A percentile compares a stretch with the other conserved stretches of the same genome.
Evolutionary conservation across 2,329 filamentous ascomycete genomes (phyloP).

Genomic region (Bipolaris cookei): DNA sequence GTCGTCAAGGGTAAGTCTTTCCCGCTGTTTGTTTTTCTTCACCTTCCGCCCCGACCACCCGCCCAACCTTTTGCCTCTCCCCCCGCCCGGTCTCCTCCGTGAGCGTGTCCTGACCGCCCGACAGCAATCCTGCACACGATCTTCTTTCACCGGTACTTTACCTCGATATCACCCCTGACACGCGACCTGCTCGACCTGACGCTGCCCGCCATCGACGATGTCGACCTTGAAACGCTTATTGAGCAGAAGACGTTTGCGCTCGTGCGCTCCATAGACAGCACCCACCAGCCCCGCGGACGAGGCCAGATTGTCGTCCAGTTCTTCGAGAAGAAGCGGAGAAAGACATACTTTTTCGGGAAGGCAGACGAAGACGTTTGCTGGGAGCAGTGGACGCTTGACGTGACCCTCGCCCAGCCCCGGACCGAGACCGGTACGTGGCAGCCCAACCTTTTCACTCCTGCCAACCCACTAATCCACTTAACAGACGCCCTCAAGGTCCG

Average conservation of each 20-base stretch:
- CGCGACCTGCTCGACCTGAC: conserved; percentile 91
- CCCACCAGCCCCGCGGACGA: conserved; percentile 63
- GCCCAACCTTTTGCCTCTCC: too few relatives aligned
- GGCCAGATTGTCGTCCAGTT: conserved; percentile 88
- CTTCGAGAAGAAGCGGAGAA: conserved; percentile 88
- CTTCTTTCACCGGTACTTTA: conserved; percentile 99
- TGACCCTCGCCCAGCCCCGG: conserved; percentile 87
- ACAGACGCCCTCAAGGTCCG: conserved; percentile 86
- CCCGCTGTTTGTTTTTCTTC: not conserved
- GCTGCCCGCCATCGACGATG: conserved; percentile 86
- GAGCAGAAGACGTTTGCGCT: conserved; percentile 83
- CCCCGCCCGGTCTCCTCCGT: conserved; percentile 10
- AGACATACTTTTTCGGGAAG: conserved; percentile 73
- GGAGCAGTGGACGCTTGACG: conserved; percentile 94
- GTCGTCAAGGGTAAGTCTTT: conserved; percentile 80
- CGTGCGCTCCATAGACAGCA: conserved; percentile 75
- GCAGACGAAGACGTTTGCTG: conserved; percentile 94
- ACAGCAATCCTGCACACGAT: conserved; percentile 92
- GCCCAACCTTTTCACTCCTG: not conserved
- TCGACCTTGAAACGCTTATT: conserved; percentile 90
- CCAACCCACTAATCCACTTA: conserved; percentile 7
- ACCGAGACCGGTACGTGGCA: conserved; percentile 77
- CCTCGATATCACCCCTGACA: conserved; percentile 78
- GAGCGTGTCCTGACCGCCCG: conserved; percentile 15
- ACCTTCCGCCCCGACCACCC: not conserved